A percentile compares a stretch with the other conserved stretches of the same genome.
Evolutionary conservation across 768 basidiomycete species (phyloP).

Genomic region (Rickenella mellea): DNA sequence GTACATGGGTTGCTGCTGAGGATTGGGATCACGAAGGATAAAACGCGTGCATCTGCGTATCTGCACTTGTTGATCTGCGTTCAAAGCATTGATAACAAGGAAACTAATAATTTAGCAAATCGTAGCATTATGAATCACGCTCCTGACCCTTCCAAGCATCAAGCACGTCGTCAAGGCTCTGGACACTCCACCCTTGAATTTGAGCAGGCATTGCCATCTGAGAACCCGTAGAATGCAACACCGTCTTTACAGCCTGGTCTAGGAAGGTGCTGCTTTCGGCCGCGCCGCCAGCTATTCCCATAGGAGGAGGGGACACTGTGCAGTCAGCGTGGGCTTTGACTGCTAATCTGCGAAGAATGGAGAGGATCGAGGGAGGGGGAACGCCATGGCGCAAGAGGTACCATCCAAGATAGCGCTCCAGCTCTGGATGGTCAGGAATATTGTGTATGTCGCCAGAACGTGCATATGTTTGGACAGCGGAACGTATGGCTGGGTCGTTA

Average conservation of each 20-base stretch:
- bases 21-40: no score
- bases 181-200: conserved; percentile 66
- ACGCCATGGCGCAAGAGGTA: conserved; percentile 63
- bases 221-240: conserved; percentile 76
- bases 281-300: conserved; percentile 31
- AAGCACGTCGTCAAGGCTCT: conserved; percentile 59
- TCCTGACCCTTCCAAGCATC: conserved; percentile 36
- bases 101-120: no score
- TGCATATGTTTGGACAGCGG: conserved; percentile 43
- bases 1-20: no score
- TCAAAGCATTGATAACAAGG: no score
- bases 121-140: background rate
- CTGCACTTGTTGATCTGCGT: no score
- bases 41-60: no score
- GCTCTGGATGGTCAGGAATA: conserved; percentile 9
- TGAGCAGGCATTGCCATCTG: conserved; percentile 67
- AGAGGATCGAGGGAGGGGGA: conserved; percentile 59
- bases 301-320: conserved; percentile 35
- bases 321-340: conserved; percentile 54
- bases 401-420: conserved; percentile 47
- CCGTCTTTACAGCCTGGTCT: conserved; percentile 67
- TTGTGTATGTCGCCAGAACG: conserved; percentile 21
- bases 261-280: conserved; percentile 10
- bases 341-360: conserved; percentile 51
- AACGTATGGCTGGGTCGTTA: conserved; percentile 31